Percentiles rank a stretch among this genome's conserved stretches.
These are phyloP conservation scores for Mycena vitilis DNA, from an alignment of 768 basidiomycete species.

Conservation along the genomic window DNA sequence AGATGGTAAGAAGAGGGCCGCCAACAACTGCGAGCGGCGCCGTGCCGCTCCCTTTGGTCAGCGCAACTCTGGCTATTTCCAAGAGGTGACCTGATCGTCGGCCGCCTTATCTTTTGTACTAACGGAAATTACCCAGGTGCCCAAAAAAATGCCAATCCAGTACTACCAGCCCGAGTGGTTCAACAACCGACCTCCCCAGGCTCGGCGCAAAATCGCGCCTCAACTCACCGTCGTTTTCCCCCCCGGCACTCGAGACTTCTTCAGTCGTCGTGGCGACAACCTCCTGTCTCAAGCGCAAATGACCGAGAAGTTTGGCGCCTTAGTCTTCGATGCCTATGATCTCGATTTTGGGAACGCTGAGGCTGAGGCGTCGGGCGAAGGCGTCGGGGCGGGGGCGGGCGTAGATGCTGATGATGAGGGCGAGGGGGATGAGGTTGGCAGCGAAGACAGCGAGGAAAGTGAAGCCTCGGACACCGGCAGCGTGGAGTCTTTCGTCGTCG, in stretches of 20 bases:
- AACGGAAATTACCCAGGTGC: conserved; percentile 1
- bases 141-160: conserved; percentile 28
- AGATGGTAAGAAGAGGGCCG: background rate
- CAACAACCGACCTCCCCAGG: no score
- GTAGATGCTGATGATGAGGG: conserved; percentile 16
- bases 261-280: conserved; percentile 12
- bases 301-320: conserved; percentile 22
- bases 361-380: background rate
- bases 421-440: conserved; percentile 13
- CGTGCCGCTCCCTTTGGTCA: conserved; percentile 6
- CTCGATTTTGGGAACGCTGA: conserved; percentile 11
- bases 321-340: conserved; percentile 16
- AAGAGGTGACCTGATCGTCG: background rate
- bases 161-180: conserved; percentile 25
- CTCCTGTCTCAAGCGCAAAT: background rate
- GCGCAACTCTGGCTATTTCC: background rate
- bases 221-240: no score
- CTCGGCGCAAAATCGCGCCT: no score
- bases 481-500: conserved; percentile 7
- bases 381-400: no score
- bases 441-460: no score
- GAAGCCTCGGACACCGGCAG: conserved; percentile 9
- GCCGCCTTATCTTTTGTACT: background rate
- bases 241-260: no score
- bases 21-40: background rate